Evolutionary conservation across 441 rosid genomes (phyloP), one percentile per base, ranked within the genome.

Genomic region (Gossypium laxum): DNA sequence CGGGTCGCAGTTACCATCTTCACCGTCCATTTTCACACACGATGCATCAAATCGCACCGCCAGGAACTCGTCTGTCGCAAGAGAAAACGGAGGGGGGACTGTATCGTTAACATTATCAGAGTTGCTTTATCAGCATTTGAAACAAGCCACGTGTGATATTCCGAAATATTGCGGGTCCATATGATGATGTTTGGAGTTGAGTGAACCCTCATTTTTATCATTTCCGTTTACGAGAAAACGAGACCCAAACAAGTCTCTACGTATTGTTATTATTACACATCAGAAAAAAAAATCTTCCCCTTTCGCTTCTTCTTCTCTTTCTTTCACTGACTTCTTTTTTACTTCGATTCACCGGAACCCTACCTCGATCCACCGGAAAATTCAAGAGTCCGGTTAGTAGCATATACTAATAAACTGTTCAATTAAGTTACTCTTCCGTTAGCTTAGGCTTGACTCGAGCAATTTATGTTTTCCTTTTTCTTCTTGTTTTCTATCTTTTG

Each of bases 321-420:
- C 45, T 72, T 10, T 48, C 61, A 10, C 67, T 18, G 7, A 12
- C 67, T 59, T 48, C 5, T 22, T 59, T 28, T 28, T n/a, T 12
- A 59, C 26, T 80, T 73, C 75, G 69, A 67, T 66, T 78, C 24
- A 77, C 85, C 87, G 84, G 82, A 86, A 82, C 88, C 89, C 91
- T 87, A 85, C 72, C 75, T 75, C 80, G 78, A 82, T 79, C 84
- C 80, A 67, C 81, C 79, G 78, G 80, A 41, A 59, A 79, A 58
- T 77, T 15, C 34, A 41, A 74, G 69, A 59, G 74, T 78, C 85
- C 84, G 87, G 82, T 76, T 70, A 72, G 80, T 76, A 10, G 19
- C 6, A 14, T 26, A 26, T 54, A 48, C 22, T 14, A 41, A 38
- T n/a, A 18, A 45, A 1, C 19, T 51, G 52, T 69, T 68, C 38